These are phyloP conservation scores for Pseudozyma tsukubaensis DNA, from an alignment of 1,284 basidiomycete genomes.

Conservation along the genomic window DNA sequence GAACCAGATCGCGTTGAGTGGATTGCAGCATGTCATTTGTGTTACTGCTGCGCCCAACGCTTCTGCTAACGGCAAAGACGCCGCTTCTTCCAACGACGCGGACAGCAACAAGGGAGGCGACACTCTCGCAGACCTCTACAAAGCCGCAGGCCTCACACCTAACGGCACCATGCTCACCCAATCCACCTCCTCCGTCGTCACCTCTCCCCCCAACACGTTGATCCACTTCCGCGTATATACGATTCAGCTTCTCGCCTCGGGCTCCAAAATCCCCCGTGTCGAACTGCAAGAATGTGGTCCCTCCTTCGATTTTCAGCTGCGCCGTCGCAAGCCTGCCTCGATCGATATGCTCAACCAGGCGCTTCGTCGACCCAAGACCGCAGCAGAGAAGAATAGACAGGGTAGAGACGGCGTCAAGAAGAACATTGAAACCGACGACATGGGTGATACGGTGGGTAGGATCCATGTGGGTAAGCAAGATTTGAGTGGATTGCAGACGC, in stretches of 20 bases:
- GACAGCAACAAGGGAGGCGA: conserved; percentile 2
- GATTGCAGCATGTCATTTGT: conserved; percentile 85
- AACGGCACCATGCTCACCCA: conserved; percentile 70
- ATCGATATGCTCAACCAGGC: conserved; percentile 83
- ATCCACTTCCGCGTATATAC: conserved; percentile 92
- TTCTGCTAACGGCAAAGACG: neutral
- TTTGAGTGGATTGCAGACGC: conserved; percentile 82
- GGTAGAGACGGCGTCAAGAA: conserved; percentile 82
- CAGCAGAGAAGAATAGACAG: conserved; percentile 77
- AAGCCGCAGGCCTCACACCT: conserved; percentile 53
- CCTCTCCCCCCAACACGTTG: conserved; percentile 74
- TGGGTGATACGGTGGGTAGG: conserved; percentile 93
- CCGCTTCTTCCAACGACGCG: conserved; percentile 1
- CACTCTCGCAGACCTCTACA: conserved; percentile 56
- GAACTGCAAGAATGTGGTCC: conserved; percentile 92
- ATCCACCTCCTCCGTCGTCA: conserved; percentile 59
- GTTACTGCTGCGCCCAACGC: conserved; percentile 58
- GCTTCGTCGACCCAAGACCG: conserved; percentile 84
- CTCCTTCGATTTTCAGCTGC: conserved; percentile 82
- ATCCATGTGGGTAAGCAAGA: conserved; percentile 93
- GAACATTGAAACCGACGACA: conserved; percentile 90
- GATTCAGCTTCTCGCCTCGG: conserved; percentile 78
- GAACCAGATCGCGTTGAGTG: conserved; percentile 80
- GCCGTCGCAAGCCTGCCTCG: conserved; percentile 81
- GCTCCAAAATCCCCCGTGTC: conserved; percentile 70